Evolutionary conservation across 148 eudicot species (phyloP).

Genomic region (Rhododendron mucronatum): DNA sequence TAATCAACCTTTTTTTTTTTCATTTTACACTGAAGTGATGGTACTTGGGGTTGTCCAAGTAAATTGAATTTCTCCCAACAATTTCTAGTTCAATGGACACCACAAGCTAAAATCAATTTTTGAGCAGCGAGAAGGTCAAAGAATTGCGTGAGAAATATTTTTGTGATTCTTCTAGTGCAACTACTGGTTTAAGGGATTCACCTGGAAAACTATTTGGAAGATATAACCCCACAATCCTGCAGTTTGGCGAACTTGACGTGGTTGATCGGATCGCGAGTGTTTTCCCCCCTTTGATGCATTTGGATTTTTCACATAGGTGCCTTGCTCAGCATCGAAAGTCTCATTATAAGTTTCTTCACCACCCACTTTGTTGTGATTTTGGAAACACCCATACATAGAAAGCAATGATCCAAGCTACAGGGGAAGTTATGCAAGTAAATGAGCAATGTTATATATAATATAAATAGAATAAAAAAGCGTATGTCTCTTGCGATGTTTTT

Average conservation of each 20-base stretch:
- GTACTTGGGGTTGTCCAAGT: background rate
- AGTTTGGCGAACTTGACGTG: conserved; percentile 26
- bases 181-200: conserved; percentile 13
- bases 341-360: conserved; percentile 36
- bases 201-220: conserved; percentile 81
- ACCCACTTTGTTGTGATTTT: conserved; percentile 44
- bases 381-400: conserved; percentile 69
- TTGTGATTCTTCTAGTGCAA: background rate
- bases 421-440: background rate
- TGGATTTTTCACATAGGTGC: conserved; percentile 15
- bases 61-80: background rate
- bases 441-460: background rate
- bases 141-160: background rate
- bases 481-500: background rate
- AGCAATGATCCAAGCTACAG: conserved; percentile 71
- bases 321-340: conserved; percentile 48
- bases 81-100: background rate
- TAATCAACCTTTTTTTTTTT: background rate
- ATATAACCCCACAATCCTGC: conserved; percentile 77
- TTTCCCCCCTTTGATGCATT: conserved; percentile 24
- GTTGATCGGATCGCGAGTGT: conserved; percentile 17
- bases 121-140: background rate
- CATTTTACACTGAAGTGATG: background rate
- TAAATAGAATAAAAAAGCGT: no score
- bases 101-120: background rate